phyloP scores from a whole-genome alignment of 192 early-diverging fungal species.

The Jimgerdemannia flammicorona region DNA sequence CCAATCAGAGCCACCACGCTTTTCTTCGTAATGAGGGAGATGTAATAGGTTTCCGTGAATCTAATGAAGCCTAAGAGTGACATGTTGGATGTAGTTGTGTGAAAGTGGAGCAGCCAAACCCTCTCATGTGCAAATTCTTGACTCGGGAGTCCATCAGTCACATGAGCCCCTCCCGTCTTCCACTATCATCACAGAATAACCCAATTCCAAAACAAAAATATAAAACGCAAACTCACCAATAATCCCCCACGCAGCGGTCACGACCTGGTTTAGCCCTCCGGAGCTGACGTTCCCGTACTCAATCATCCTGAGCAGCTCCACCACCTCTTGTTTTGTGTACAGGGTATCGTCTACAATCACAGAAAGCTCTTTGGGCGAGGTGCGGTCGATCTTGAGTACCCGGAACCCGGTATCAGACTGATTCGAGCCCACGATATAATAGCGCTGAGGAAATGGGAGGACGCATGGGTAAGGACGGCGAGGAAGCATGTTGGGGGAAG shows the following conservation, averaged over 20 bases:
- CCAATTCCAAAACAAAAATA: too few species aligned
- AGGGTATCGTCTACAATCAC: conserved; percentile 78
- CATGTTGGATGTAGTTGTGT: background rate
- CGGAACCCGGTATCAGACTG: conserved; percentile 70
- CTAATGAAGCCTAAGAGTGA: conserved; percentile 69
- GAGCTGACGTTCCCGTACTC: conserved; percentile 72
- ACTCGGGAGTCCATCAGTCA: background rate
- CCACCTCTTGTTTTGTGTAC: conserved; percentile 71
- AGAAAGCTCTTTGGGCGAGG: conserved; percentile 56
- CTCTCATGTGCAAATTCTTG: background rate
- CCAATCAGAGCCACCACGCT: conserved; percentile 89
- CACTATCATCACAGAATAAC: too few species aligned
- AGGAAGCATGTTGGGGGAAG: too few species aligned
- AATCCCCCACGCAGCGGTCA: conserved; percentile 65
- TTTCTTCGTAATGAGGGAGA: conserved; percentile 79
- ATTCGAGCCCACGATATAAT: conserved; percentile 83
- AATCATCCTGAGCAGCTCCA: conserved; percentile 70
- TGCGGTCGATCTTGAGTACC: conserved; percentile 88
- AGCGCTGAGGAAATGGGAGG: conserved; percentile 45
- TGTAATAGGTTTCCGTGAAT: conserved; percentile 92
- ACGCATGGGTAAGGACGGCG: background rate
- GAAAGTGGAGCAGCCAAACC: too few species aligned
- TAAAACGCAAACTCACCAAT: conserved; percentile 40
- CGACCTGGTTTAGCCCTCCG: conserved; percentile 57
- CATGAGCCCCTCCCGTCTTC: background rate